Conservation (phyloP, 129 eudicot genomes). For the Heracleum sosnowskyi region DNA sequence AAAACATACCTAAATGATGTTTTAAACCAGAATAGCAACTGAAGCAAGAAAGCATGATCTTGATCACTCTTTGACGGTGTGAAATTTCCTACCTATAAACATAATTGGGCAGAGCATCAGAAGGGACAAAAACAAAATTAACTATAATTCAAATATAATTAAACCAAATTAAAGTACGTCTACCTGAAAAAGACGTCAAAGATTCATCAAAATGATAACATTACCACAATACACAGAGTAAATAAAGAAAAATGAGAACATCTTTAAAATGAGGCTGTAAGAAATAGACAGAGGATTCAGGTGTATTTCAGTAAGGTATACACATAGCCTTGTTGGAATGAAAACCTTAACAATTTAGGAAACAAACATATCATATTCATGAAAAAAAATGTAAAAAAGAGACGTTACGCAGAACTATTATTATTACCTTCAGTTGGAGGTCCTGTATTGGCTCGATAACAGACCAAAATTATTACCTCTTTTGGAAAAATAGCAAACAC, state of each 20-base stretch:
- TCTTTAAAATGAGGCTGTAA: neutral
- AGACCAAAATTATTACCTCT: neutral
- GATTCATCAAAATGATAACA: neutral
- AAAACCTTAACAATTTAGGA: neutral
- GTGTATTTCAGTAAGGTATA: neutral
- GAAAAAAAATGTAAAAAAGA: neutral
- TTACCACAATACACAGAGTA: neutral
- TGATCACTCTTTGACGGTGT: conserved; percentile 58
- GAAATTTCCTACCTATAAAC: conserved; percentile 73
- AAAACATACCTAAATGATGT: conserved; percentile 69
- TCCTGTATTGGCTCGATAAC: neutral
- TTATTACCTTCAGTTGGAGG: neutral
- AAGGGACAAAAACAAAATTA: neutral
- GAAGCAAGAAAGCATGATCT: conserved; percentile 80
- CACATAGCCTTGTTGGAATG: neutral
- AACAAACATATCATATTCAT: neutral
- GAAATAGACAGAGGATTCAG: neutral
- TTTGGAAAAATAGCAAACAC: neutral
- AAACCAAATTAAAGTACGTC: neutral
- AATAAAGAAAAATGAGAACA: neutral
- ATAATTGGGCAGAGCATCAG: conserved; percentile 14
- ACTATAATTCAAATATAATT: neutral
- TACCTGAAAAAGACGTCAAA: neutral
- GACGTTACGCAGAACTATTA: neutral
- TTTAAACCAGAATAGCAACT: conserved; percentile 95